A percentile compares a stretch with the other conserved stretches of the same genome.
phyloP scores from a whole-genome alignment of 371 early-diverging fungal species.

The Mucor circinelloides region DNA sequence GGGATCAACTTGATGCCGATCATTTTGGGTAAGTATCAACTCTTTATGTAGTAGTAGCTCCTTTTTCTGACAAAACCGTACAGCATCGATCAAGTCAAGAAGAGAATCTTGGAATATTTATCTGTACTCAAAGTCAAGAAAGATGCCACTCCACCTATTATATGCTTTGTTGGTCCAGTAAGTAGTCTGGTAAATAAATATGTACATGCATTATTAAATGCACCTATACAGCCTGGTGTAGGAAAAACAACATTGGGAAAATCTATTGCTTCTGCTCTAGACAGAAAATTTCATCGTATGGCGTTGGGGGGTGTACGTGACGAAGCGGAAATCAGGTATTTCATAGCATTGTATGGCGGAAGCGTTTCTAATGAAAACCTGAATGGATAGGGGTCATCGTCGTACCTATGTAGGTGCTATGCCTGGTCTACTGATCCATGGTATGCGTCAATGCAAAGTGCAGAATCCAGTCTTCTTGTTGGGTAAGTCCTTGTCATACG shows the following conservation, averaged over 20 bases:
- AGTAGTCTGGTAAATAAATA: neutral
- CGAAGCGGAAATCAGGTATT: slow-evolving; percentile 81
- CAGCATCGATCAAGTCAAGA: slow-evolving; percentile 80
- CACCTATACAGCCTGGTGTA: slow-evolving; percentile 59
- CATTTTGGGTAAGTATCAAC: slow-evolving; percentile 65
- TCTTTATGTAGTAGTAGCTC: neutral
- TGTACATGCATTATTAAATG: neutral
- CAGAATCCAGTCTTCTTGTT: slow-evolving; percentile 82
- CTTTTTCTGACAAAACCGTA: neutral
- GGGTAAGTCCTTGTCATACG: slow-evolving; percentile 29
- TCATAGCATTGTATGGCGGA: neutral
- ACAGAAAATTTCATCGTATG: slow-evolving; percentile 81
- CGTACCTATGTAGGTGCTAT: slow-evolving; percentile 89
- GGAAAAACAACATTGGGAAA: slow-evolving; percentile 86
- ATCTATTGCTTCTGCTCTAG: slow-evolving; percentile 77
- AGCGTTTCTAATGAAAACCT: neutral
- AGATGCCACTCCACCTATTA: slow-evolving; percentile 76
- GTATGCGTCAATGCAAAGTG: slow-evolving; percentile 71
- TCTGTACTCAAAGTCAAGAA: slow-evolving; percentile 78
- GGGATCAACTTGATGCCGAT: slow-evolving; percentile 71
- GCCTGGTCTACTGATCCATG: slow-evolving; percentile 84
- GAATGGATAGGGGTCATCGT: slow-evolving; percentile 68
- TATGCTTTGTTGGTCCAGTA: slow-evolving; percentile 77
- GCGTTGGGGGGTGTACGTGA: slow-evolving; percentile 89
- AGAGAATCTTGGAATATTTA: slow-evolving; percentile 80